Evolutionary conservation across 179 eudicot genomes (phyloP), one percentile per base, ranked within the genome.

Genomic region (Heliamphora pulchella): DNA sequence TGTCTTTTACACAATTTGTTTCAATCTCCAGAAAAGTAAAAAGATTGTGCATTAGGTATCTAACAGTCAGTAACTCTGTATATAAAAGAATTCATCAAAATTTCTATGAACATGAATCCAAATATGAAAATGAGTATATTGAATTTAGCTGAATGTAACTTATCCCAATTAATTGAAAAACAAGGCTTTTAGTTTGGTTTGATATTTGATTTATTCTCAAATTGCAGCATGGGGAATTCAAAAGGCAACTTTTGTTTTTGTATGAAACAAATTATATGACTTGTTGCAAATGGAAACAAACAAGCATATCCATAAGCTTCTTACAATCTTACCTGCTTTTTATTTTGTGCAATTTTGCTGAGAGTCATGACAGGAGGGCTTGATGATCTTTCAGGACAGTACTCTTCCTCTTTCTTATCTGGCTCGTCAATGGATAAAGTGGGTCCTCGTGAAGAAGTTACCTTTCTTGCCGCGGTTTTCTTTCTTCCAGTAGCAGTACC

Each of bases 291-390:
- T 3, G 17, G 31, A 31, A 31, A 31, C 55, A 41, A 68, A 43
- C 31, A 10, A 18, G 41, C 44, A 51, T 31, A 14, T 71, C 41
- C 71, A 51, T 15, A 54, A 63, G n/a, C 44, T 22, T 14, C 9
- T 39, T 18, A 10, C 31, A 31, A 31, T 31, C 0, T 65, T 81
- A 90, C 90, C 87, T 80, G 89, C 80, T 86, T 87, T 69, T 80
- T 84, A 67, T 83, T 82, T 76, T 83, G 86, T 51, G 70, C 39
- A 64, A 77, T 86, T 82, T 87, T 84, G 74, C 82, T 86, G 62
- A 88, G 85, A 41, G 86, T 87, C 75, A 84, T 31, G 31, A 0
- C 86, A 66, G 87, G 90, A 78, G 88, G 80, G 80, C 87, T 86
- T 78, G 86, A 81, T 78, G 86, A 81, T 68, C 85, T 83, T 63